A percentile compares a stretch with the other conserved stretches of the same genome.
Evolutionary conservation across 1,139 yeast genomes (phyloP).

Genomic region (Suhomyces chickasaworum): DNA sequence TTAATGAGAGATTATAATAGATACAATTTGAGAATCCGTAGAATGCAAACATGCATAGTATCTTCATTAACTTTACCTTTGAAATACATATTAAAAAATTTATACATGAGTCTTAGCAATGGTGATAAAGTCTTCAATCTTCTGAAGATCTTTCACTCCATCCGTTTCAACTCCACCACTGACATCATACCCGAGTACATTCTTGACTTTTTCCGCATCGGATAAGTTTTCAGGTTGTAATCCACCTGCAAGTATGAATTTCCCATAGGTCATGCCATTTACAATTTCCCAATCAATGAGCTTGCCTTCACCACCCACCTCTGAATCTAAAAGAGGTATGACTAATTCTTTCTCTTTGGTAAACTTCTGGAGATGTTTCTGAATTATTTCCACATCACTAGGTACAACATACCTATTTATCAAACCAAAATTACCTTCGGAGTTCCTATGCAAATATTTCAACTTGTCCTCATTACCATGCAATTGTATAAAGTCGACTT

Average conservation of each 20-base stretch:
- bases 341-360: constrained; percentile 22
- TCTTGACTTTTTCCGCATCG: constrained; percentile 45
- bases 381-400: constrained; percentile 38
- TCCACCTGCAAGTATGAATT: constrained; percentile 86
- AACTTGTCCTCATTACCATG: constrained; percentile 81
- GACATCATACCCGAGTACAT: constrained; percentile 88
- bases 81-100: not conserved
- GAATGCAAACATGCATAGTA: not conserved
- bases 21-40: not conserved
- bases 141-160: constrained; percentile 68
- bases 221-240: constrained; percentile 71
- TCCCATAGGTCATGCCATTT: constrained; percentile 37
- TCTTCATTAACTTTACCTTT: not conserved
- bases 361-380: constrained; percentile 21
- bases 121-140: constrained; percentile 22
- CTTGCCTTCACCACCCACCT: constrained; percentile 89
- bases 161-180: constrained; percentile 83
- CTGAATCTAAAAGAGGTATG: constrained; percentile 78
- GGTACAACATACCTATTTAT: constrained; percentile 74
- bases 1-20: constrained; percentile 28
- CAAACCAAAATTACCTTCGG: constrained; percentile 49
- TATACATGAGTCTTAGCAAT: constrained; percentile 2
- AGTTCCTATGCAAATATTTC: constrained; percentile 43
- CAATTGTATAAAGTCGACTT: constrained; percentile 78
- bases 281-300: constrained; percentile 65